Percentiles rank a stretch among this genome's conserved stretches.
phyloP scores from a whole-genome alignment of 805 yeast genomes.

The Saccharomycopsis synnaedendra region DNA sequence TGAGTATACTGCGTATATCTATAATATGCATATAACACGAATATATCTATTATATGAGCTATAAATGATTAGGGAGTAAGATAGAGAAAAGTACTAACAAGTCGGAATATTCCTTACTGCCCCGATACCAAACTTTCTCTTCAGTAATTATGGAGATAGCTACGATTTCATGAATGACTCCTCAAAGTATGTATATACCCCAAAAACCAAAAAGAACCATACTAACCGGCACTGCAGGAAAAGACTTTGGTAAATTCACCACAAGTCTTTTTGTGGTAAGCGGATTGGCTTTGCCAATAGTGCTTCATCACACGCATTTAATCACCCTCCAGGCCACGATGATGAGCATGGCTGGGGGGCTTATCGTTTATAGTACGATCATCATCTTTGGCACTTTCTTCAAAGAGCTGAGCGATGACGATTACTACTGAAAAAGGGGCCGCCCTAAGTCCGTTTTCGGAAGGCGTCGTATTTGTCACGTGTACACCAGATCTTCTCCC shows the following conservation, averaged over 20 bases:
- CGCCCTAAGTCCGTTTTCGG: no score
- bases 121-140: conserved; percentile 58
- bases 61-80: no score
- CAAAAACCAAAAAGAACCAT: no score
- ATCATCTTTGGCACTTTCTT: conserved; percentile 75
- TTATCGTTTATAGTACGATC: conserved; percentile 71
- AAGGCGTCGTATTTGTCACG: no score
- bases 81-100: background rate
- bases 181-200: conserved; percentile 23
- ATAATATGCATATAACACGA: background rate
- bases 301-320: conserved; percentile 64
- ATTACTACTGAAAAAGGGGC: conserved; percentile 13
- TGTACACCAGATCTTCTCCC: no score
- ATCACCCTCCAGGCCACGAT: conserved; percentile 59
- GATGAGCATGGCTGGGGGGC: conserved; percentile 79
- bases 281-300: conserved; percentile 65
- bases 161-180: conserved; percentile 58
- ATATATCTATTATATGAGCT: no score
- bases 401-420: conserved; percentile 32
- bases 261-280: conserved; percentile 70
- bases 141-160: conserved; percentile 29
- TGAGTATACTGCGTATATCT: conserved; percentile 20
- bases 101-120: conserved; percentile 57
- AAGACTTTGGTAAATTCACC: conserved; percentile 68
- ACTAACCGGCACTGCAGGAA: conserved; percentile 26